These are phyloP conservation scores for Teunomyces aglyptinius DNA, from an alignment of 805 yeast species.

Conservation along the genomic window DNA sequence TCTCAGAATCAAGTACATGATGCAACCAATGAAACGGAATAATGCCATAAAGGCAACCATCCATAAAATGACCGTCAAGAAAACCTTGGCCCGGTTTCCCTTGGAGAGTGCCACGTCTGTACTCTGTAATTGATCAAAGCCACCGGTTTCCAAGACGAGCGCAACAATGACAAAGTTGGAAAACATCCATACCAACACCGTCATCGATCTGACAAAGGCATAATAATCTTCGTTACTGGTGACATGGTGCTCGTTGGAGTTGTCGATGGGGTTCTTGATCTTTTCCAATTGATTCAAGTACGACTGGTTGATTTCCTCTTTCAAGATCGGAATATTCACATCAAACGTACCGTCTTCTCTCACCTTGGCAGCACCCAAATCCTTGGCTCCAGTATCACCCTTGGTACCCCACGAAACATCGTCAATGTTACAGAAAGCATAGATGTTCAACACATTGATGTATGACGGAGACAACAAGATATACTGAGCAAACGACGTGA, in stretches of 20 bases:
- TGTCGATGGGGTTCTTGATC: conserved; percentile 45
- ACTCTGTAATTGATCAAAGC: conserved; percentile 36
- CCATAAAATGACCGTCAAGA: conserved; percentile 57
- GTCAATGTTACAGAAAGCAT: conserved; percentile 69
- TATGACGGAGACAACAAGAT: conserved; percentile 52
- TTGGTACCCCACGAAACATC: conserved; percentile 78
- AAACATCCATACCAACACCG: conserved; percentile 46
- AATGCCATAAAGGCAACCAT: conserved; percentile 60
- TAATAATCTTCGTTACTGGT: conserved; percentile 44
- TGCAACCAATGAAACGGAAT: conserved; percentile 55
- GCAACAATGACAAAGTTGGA: conserved; percentile 43
- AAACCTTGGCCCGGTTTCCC: conserved; percentile 38
- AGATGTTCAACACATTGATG: conserved; percentile 57
- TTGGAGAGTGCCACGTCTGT: conserved; percentile 27
- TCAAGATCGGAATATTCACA: conserved; percentile 49
- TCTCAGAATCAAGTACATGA: conserved; percentile 44
- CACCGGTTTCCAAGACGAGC: conserved; percentile 44
- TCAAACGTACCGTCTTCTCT: conserved; percentile 56
- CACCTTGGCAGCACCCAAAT: conserved; percentile 53
- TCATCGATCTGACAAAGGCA: conserved; percentile 45
- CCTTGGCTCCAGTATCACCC: conserved; percentile 59
- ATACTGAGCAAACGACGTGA: conserved; percentile 53
- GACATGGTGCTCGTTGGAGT: conserved; percentile 22
- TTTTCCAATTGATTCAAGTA: conserved; percentile 51
- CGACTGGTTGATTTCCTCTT: conserved; percentile 53